Base-by-base conservation (phyloP, 306 rosid genomes). In the Crotalaria pallida region DNA sequence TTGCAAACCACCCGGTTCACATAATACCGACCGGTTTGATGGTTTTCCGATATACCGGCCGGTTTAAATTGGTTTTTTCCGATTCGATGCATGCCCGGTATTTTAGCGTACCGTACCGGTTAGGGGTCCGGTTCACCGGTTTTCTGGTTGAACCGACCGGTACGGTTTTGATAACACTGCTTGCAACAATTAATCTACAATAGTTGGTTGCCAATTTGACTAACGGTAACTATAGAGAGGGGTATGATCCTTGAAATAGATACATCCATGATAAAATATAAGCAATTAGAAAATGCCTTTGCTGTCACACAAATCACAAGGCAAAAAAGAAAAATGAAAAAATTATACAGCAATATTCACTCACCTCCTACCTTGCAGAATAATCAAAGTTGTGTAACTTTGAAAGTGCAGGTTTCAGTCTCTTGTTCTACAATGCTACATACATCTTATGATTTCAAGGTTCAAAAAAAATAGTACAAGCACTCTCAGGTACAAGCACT, bases 391-490 rank as follows among this genome's bases (percentile, higher is more conserved):
- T 63, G 4, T 45, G 40, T 67, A 34, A 34, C 41, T 34, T 22
- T 66, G 67, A 56, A 66, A 29, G 11, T 18, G 68, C 9, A 45
- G 44, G 48, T 48, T 44, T 75, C 76, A 74, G 23, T 58, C 49
- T 38, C 67, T 51, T 60, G 66, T 41, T 67, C 59, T 68, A 60
- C 65, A 78, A 10, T 34, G 48, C 64, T 61, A 13, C n/a, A n/a
- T n/a, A 44, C 56, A 45, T 65, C 41, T 68, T 74, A 33, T 61
- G 68, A 44, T 23, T 57, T 45, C 56, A 61, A 43, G 45, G 63
- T 69, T 68, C 73, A 69, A 47, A 74, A 62, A 69, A 47, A 74
- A 62, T 62, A 57, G 7, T 80, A 61, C 77, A 80, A 74, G 4
- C 48, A 62, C 60, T 68, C n/a, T n/a, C n/a, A n/a, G n/a, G n/a